Conservation (phyloP, 371 early-diverging fungal species). For the Furculomyces boomerangus region DNA sequence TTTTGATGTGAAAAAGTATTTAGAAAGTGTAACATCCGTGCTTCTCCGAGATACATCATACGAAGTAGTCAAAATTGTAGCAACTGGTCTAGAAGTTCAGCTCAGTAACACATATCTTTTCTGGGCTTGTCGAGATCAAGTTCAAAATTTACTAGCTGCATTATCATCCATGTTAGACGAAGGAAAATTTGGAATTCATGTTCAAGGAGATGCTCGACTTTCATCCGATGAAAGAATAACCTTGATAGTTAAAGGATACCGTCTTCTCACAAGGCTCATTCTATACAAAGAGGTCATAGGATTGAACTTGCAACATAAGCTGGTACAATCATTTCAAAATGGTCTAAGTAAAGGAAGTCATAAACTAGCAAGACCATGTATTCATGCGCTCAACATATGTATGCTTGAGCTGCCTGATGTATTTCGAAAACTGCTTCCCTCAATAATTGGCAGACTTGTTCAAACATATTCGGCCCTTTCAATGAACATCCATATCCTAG, state of each 20-base stretch:
- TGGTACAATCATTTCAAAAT: constrained; percentile 53
- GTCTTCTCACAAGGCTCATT: constrained; percentile 44
- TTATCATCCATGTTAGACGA: constrained; percentile 31
- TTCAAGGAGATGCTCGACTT: constrained; percentile 32
- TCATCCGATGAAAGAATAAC: constrained; percentile 36
- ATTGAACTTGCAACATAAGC: constrained; percentile 47
- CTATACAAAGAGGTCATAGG: constrained; percentile 54
- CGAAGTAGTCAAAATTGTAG: constrained; percentile 32
- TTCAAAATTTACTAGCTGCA: constrained; percentile 28
- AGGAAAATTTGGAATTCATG: constrained; percentile 27
- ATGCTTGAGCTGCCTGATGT: constrained; percentile 65
- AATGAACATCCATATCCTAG: constrained; percentile 71
- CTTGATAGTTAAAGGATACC: constrained; percentile 42
- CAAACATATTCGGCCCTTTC: constrained; percentile 66
- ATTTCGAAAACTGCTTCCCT: constrained; percentile 53
- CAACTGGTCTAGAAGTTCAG: constrained; percentile 43
- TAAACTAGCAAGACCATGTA: constrained; percentile 51
- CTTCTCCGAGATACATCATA: neutral
- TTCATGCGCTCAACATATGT: constrained; percentile 63
- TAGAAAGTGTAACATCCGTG: neutral
- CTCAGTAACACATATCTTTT: constrained; percentile 54
- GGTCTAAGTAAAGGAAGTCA: constrained; percentile 56
- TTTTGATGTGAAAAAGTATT: neutral
- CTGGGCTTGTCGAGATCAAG: constrained; percentile 30
- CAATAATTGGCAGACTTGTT: constrained; percentile 50